Evolutionary conservation across 148 eudicot species (phyloP), one percentile per base, ranked within the genome.

Genomic region (Silene uniflora): DNA sequence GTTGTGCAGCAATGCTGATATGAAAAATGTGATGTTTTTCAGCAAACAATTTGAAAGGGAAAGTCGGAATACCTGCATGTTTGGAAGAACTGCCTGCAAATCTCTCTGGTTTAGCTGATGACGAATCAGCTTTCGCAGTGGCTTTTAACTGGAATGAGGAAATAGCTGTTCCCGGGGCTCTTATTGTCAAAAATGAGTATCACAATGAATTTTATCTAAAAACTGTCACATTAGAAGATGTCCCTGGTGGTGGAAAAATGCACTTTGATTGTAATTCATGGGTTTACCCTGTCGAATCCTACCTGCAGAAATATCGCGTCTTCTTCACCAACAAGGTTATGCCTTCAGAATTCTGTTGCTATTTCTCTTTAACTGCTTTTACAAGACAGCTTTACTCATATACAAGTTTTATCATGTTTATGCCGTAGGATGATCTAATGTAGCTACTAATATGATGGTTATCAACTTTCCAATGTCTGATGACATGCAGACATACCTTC

Each of bases 291-390:
- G 78, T 83, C 65, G 69, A 87, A 6, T 10, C 35, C 17, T 91
- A 87, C 82, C 65, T 52, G 42, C 73, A 86, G 54, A 86, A 62
- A 52, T 85, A 84, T 47, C 91, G 97, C 5, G 25, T 91, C n/a
- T 93, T 93, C 85, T 93, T 93, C 76, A 76, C 83, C 24, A 91
- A 91, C 82, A 86, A 91, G 98, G 98, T 93, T 67, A 54, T 67
- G 22, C 6, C 19, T 46, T 49, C 59, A 22, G 7, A 69, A n/a
- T 68, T 68, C 29, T 21, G 17, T 9, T 46, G 47, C 49, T 16
- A 22, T 68, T 68, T 47, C 35, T 46, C 84, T 87, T 62, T 86
- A 85, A 70, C 78, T 89, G 62, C 83, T 81, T 66, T 81, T 74
- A 49, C 23, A 46, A 7, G 18, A 55, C 13, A 19, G 62, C 0